Evolutionary conservation across 441 rosid species (phyloP).

Genomic region (Syzygium syzygioides): DNA sequence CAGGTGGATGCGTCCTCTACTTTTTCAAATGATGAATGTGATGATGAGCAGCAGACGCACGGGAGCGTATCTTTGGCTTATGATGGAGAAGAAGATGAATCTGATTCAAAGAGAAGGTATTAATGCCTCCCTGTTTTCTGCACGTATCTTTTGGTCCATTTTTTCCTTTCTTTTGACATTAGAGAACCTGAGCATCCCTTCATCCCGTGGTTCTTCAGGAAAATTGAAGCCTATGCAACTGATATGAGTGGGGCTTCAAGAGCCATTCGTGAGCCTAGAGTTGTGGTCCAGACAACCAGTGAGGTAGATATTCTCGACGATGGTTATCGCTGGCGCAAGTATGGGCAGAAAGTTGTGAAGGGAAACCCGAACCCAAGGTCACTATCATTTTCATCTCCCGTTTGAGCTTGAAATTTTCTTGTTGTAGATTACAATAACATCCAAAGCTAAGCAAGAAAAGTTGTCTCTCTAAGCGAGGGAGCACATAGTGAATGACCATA

Average conservation of each 20-base stretch:
- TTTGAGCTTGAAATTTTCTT: not conserved
- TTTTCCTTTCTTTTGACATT: not conserved
- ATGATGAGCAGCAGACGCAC: conserved; percentile 54
- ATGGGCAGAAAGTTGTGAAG: conserved; percentile 80
- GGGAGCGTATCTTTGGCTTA: conserved; percentile 51
- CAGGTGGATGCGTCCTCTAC: conserved; percentile 58
- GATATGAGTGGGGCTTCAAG: conserved; percentile 74
- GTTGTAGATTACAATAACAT: not conserved
- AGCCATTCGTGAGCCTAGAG: conserved; percentile 77
- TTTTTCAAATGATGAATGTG: conserved; percentile 62
- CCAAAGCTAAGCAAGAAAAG: not conserved
- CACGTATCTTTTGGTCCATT: not conserved
- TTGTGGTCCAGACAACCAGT: conserved; percentile 68
- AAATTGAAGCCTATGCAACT: conserved; percentile 55
- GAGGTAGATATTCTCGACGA: conserved; percentile 75
- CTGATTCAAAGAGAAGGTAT: conserved; percentile 70
- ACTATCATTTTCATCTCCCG: not conserved
- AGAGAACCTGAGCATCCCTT: conserved; percentile 1
- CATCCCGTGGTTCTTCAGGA: conserved; percentile 27
- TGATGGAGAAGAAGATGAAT: conserved; percentile 68
- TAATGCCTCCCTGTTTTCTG: not conserved
- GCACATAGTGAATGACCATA: not conserved
- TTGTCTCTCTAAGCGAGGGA: not conserved
- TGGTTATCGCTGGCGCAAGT: conserved; percentile 76
- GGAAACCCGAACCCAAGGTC: conserved; percentile 84